phyloP scores from a whole-genome alignment of 495 filamentous ascomycete species.

The Trichoderma erinaceum region DNA sequence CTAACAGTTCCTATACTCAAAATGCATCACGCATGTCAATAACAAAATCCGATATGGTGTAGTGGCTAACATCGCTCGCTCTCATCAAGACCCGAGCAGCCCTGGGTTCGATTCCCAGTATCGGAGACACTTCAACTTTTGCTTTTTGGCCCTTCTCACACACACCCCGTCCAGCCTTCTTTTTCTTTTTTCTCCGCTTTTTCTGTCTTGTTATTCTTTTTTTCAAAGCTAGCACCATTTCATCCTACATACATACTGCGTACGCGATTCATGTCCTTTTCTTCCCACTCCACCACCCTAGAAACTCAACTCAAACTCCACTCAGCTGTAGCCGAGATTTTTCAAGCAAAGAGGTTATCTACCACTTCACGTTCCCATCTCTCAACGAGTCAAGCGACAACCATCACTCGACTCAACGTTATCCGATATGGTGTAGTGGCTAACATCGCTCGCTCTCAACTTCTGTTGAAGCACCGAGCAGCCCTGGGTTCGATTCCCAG shows the following conservation, averaged over 20 bases:
- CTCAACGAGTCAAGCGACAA: constrained; percentile 8
- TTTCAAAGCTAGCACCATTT: too few species aligned
- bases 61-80: constrained; percentile 14
- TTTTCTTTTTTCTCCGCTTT: too few species aligned
- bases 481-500: constrained; percentile 9
- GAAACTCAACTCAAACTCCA: too few species aligned
- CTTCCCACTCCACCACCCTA: too few species aligned
- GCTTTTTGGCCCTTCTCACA: background rate
- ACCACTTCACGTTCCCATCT: background rate
- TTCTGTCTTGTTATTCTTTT: too few species aligned
- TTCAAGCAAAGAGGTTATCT: background rate
- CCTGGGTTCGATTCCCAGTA: constrained; percentile 14
- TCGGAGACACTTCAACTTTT: background rate
- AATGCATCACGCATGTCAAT: background rate
- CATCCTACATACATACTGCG: too few species aligned
- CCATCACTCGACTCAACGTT: background rate
- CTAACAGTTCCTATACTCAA: background rate
- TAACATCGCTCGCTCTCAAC: constrained; percentile 14
- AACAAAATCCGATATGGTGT: constrained; percentile 11
- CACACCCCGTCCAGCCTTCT: background rate
- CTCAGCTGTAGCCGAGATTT: too few species aligned
- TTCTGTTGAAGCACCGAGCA: constrained; percentile 4
- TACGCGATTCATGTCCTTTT: too few species aligned
- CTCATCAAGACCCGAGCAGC: constrained; percentile 10
- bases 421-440: constrained; percentile 11